Conservation (phyloP, 345 rosid genomes). For the Populus tremula region DNA sequence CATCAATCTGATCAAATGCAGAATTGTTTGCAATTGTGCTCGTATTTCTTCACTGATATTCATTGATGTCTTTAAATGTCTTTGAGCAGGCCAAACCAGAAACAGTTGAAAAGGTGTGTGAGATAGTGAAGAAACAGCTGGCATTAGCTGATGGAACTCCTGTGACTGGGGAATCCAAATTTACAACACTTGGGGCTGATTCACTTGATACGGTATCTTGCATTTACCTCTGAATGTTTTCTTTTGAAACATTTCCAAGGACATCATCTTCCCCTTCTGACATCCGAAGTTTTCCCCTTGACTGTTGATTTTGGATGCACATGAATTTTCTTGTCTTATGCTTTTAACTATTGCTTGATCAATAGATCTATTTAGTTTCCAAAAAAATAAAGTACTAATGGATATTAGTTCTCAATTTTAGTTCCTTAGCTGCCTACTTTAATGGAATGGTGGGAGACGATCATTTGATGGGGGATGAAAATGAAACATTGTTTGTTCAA, state of each 20-base stretch:
- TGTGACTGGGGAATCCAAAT: slow-evolving; percentile 66
- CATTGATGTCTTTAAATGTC: not conserved
- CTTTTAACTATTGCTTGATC: not conserved
- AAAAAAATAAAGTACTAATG: not conserved
- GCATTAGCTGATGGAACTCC: slow-evolving; percentile 52
- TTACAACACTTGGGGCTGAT: slow-evolving; percentile 76
- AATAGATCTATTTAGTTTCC: not conserved
- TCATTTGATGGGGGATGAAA: not conserved
- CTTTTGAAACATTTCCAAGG: not conserved
- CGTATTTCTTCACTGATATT: not conserved
- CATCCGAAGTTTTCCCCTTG: not conserved
- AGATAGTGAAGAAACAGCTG: slow-evolving; percentile 77
- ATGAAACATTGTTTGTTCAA: not conserved
- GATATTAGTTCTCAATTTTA: not conserved
- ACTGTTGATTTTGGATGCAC: not conserved
- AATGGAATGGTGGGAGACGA: not conserved
- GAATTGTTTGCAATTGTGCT: not conserved
- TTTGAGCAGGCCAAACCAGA: slow-evolving; percentile 68
- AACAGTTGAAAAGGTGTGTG: slow-evolving; percentile 75
- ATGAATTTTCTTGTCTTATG: not conserved
- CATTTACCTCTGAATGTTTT: not conserved
- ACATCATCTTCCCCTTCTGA: not conserved
- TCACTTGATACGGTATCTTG: slow-evolving; percentile 81
- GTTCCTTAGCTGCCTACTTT: not conserved
- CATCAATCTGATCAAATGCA: not conserved